A percentile compares a stretch with the other conserved stretches of the same genome.
These are phyloP conservation scores for Saccharomyces hybrid DNA, from an alignment of 1,139 yeast genomes.

Conservation along the genomic window DNA sequence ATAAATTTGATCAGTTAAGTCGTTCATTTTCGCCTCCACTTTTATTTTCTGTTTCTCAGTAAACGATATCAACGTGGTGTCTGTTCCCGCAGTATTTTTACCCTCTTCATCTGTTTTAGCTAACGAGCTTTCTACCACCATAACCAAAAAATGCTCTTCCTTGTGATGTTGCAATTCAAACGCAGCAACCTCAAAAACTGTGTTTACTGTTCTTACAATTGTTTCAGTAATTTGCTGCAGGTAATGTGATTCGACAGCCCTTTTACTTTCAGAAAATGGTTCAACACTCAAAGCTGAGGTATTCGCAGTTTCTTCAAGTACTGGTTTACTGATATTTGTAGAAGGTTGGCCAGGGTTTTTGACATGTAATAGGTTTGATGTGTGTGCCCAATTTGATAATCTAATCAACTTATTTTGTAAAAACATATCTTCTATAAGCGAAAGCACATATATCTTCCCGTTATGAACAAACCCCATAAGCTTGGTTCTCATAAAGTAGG, in stretches of 20 bases:
- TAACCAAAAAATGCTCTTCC: constrained; percentile 74
- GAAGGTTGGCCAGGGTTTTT: not conserved
- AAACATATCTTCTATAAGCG: constrained; percentile 85
- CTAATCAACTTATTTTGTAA: constrained; percentile 59
- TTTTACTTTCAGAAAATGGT: constrained; percentile 5
- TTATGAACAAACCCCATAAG: constrained; percentile 77
- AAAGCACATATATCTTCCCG: constrained; percentile 82
- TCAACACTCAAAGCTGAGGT: not conserved
- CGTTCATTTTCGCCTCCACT: constrained; percentile 35
- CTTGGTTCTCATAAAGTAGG: constrained; percentile 76
- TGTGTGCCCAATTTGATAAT: constrained; percentile 31
- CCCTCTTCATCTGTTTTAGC: constrained; percentile 32
- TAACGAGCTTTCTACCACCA: constrained; percentile 77
- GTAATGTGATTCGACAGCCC: constrained; percentile 46
- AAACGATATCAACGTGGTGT: not conserved
- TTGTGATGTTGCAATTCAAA: constrained; percentile 78
- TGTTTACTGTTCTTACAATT: constrained; percentile 71
- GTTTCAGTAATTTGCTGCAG: constrained; percentile 67
- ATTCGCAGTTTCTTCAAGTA: not conserved
- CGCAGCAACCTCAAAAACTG: constrained; percentile 83
- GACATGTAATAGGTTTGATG: constrained; percentile 22
- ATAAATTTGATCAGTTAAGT: constrained; percentile 68
- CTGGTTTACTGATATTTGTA: not conserved
- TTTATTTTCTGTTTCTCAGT: constrained; percentile 14
- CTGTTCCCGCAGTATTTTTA: not conserved